Percentiles rank a stretch among this genome's conserved stretches.
phyloP scores from a whole-genome alignment of 371 early-diverging fungal species.

The Mortierella sp. region DNA sequence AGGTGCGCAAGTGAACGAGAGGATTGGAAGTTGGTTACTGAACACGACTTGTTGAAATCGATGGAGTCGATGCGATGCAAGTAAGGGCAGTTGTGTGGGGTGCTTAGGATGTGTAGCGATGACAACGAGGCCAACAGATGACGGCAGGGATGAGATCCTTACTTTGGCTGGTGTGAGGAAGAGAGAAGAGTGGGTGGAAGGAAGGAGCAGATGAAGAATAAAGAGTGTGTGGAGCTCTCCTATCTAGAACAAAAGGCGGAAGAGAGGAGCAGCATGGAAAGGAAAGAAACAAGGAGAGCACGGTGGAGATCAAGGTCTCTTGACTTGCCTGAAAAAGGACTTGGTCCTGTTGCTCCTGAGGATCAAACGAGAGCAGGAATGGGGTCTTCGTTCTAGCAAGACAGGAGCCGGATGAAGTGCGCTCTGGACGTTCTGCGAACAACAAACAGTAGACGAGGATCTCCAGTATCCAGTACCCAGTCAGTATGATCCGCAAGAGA shows the following conservation, averaged over 20 bases:
- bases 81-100: no score
- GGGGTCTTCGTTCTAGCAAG: not conserved
- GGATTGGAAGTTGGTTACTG: not conserved
- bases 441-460: no score
- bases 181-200: conserved; percentile 4
- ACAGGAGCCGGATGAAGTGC: no score
- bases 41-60: no score
- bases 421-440: no score
- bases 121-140: not conserved
- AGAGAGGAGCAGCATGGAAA: not conserved
- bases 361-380: conserved; percentile 20
- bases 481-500: no score
- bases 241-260: conserved; percentile 11
- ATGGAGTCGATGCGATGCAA: no score
- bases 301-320: not conserved
- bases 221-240: not conserved
- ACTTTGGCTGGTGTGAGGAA: not conserved
- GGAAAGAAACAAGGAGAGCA: conserved; percentile 19
- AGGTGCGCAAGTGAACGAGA: not conserved
- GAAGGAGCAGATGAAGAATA: not conserved
- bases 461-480: no score
- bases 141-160: not conserved
- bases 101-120: not conserved
- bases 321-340: not conserved
- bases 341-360: conserved; percentile 8